A percentile compares a stretch with the other conserved stretches of the same genome.
These are phyloP conservation scores for Pichia cabralensis DNA, from an alignment of 805 yeast genomes.

Conservation along the genomic window DNA sequence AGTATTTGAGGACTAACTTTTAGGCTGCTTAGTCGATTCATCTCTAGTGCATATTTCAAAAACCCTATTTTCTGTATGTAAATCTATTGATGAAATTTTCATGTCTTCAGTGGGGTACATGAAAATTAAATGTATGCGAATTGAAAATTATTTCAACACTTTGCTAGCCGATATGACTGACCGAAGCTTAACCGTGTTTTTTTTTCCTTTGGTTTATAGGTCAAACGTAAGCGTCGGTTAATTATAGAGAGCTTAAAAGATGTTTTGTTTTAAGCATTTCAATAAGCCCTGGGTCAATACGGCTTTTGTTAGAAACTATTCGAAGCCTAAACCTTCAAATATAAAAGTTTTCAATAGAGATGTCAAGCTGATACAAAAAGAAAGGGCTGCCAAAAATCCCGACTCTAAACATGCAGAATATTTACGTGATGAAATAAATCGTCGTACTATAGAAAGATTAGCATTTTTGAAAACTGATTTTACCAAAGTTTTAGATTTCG, in stretches of 20 bases:
- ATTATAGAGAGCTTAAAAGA: too few relatives aligned
- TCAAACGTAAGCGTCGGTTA: too few relatives aligned
- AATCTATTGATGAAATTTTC: too few relatives aligned
- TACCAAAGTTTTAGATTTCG: constrained; percentile 55
- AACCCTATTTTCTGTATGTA: too few relatives aligned
- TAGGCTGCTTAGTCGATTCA: too few relatives aligned
- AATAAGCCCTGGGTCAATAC: too few relatives aligned
- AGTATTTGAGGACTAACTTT: too few relatives aligned
- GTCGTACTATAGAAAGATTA: constrained; percentile 62
- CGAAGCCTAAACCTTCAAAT: constrained; percentile 2
- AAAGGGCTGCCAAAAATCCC: constrained; percentile 35
- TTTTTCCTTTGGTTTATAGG: too few relatives aligned
- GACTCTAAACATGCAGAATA: constrained; percentile 56
- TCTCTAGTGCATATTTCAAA: too few relatives aligned
- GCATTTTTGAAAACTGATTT: constrained; percentile 63
- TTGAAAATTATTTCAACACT: background rate
- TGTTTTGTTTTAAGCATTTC: too few relatives aligned
- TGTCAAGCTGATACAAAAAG: constrained; percentile 52
- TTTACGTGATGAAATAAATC: constrained; percentile 63
- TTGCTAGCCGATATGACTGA: background rate
- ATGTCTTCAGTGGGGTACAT: too few relatives aligned
- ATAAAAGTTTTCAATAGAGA: constrained; percentile 48
- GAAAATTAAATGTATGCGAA: background rate
- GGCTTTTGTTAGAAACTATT: constrained; percentile 3
- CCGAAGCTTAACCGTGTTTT: too few relatives aligned